Conservation (phyloP, 148 eudicot genomes). For the Talinum fruticosum region DNA sequence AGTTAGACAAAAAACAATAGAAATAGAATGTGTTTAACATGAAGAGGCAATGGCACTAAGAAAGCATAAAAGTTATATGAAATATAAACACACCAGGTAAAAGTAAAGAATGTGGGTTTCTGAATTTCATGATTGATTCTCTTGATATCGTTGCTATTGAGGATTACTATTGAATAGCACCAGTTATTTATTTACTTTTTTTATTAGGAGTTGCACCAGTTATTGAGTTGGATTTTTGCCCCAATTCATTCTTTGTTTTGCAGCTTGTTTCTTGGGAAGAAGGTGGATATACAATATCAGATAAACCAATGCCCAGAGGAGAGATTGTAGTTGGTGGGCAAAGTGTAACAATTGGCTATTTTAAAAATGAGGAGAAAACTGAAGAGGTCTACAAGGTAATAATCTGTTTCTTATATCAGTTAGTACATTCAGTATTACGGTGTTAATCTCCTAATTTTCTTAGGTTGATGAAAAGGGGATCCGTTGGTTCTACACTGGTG, state of each 20-base stretch:
- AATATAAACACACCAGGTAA: not conserved
- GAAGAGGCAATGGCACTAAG: not conserved
- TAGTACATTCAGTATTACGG: not conserved
- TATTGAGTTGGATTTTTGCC: not conserved
- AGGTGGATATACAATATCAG: conserved; percentile 76
- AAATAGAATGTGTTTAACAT: not conserved
- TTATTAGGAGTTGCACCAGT: not conserved
- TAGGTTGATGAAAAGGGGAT: conserved; percentile 87
- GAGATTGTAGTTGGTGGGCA: conserved; percentile 89
- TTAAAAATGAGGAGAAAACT: conserved; percentile 74
- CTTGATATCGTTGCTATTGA: not conserved
- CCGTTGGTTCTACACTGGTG: conserved; percentile 97
- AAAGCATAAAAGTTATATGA: not conserved
- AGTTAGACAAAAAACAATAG: not conserved
- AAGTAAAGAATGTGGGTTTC: not conserved
- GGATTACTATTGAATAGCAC: not conserved
- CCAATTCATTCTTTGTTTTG: conserved; percentile 24
- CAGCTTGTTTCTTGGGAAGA: conserved; percentile 99
- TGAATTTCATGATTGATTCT: not conserved
- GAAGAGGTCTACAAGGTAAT: conserved; percentile 79
- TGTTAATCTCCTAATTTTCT: conserved; percentile 11
- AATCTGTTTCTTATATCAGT: not conserved
- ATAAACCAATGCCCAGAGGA: conserved; percentile 95
- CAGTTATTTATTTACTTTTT: too few relatives aligned
- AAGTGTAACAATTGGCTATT: conserved; percentile 85